Base-by-base conservation (phyloP, 2,329 filamentous ascomycete species). In the Apiospora kogelbergensis region DNA sequence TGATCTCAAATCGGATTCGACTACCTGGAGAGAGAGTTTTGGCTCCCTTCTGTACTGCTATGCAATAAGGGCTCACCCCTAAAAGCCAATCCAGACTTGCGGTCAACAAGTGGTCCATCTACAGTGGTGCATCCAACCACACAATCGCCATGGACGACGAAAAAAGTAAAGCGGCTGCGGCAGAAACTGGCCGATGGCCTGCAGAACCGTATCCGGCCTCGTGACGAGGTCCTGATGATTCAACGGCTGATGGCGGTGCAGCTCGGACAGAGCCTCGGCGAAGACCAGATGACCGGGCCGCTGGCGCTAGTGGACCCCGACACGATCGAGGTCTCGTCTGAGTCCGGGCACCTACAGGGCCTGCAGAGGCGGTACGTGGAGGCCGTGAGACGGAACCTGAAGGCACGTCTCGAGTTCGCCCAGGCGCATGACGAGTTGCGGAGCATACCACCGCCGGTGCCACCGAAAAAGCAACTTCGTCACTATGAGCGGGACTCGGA, bases 161-260 rank as follows among this genome's bases (percentile, higher is more conserved):
- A 71, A 67, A 80, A 40, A 69, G 79, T 24, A 80, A 80, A 84
- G 20, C 74, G 76, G 15, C 68, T 83, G 17, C 74, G 69, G 24
- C 68, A 80, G 64, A 78, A 78, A 42, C 77, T 86, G 42, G 81
- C 84, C 68, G 77, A 79, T 48, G 79, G 78, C 22, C 81, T 91
- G 26, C 79, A 82, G 42, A 84, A 86, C 5, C 89, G 84, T 70
- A 81, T 90, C 68, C 87, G 86, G 66, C 83, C 86, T 37, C 84
- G 88, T 33, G 87, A 90, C 69, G 86, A 91, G 72, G 82, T 84
- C 65, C 81, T 84, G 44, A 85, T 86, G 63, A 86, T 91, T 68
- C 83, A 87, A 71, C 85, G 85, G 65, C 79, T 89, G 40, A 75
- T 90, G 63, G 83, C 86, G 53, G 81, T 86, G 24, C 84, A 89